A percentile compares a stretch with the other conserved stretches of the same genome.
phyloP scores from a whole-genome alignment of 805 yeast genomes.

The Barnettozyma wickerhamii region DNA sequence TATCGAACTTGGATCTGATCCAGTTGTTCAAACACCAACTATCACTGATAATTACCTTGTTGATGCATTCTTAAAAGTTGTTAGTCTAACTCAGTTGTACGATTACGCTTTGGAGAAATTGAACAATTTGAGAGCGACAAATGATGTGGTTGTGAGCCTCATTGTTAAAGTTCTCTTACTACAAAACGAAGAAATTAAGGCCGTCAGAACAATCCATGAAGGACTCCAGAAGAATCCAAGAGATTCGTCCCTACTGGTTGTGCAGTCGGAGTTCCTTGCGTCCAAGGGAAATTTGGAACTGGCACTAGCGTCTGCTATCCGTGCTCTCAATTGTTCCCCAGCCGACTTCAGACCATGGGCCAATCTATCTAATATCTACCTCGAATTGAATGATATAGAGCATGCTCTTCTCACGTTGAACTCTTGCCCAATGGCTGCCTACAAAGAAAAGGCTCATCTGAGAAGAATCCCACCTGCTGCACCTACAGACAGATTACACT shows the following conservation, averaged over 20 bases:
- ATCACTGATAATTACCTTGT: conserved; percentile 63
- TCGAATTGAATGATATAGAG: conserved; percentile 60
- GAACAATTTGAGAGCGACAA: conserved; percentile 43
- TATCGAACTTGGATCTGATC: conserved; percentile 57
- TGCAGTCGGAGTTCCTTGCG: conserved; percentile 56
- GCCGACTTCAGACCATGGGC: conserved; percentile 77
- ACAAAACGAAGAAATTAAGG: conserved; percentile 56
- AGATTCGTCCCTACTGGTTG: conserved; percentile 48
- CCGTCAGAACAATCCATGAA: conserved; percentile 46
- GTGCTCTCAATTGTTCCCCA: conserved; percentile 68
- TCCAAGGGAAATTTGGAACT: conserved; percentile 49
- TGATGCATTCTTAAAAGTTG: conserved; percentile 63
- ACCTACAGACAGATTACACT: conserved; percentile 54
- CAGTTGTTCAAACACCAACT: conserved; percentile 68
- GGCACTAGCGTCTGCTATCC: conserved; percentile 55
- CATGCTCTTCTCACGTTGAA: conserved; percentile 68
- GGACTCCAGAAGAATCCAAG: conserved; percentile 48
- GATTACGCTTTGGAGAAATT: conserved; percentile 59
- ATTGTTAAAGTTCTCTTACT: conserved; percentile 49
- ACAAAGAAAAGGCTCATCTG: conserved; percentile 60
- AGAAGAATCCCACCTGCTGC: conserved; percentile 54
- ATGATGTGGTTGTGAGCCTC: conserved; percentile 54
- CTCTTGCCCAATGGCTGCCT: conserved; percentile 73
- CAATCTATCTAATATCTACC: conserved; percentile 57
- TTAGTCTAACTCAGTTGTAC: conserved; percentile 61